A percentile compares a stretch with the other conserved stretches of the same genome.
Evolutionary conservation across 1,139 yeast species (phyloP).

Genomic region (Kurtzmaniella quercitrusa): DNA sequence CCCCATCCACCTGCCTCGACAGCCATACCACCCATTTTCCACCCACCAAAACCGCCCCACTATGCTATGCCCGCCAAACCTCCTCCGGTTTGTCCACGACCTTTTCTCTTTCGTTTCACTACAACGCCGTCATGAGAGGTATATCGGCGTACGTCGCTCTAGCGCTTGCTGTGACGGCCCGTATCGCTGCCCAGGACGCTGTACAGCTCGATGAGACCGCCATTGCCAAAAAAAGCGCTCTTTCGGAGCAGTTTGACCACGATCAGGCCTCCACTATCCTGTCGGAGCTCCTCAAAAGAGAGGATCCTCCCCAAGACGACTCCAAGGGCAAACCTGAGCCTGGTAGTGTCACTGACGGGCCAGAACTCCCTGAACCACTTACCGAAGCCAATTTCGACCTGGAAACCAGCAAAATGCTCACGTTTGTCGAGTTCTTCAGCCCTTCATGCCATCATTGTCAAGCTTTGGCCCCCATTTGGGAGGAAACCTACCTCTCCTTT

Average conservation of each 20-base stretch:
- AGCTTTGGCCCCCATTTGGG: slow-evolving; percentile 62
- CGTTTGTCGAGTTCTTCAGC: slow-evolving; percentile 62
- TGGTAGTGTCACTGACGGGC: not conserved
- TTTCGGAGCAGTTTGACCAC: not conserved
- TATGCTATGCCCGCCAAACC: no score
- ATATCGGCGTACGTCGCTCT: not conserved
- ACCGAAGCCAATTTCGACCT: slow-evolving; percentile 38
- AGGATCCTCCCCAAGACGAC: not conserved
- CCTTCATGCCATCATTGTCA: slow-evolving; percentile 73
- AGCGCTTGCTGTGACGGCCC: not conserved
- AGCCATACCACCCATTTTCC: no score
- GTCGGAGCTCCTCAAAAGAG: not conserved
- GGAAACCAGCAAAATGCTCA: slow-evolving; percentile 41
- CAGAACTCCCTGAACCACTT: slow-evolving; percentile 22
- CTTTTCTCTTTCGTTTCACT: not conserved
- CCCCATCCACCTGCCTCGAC: no score
- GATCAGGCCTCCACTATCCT: not conserved
- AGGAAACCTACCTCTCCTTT: slow-evolving; percentile 45
- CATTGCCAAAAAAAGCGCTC: not conserved
- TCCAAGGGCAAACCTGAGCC: not conserved
- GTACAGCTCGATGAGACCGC: not conserved
- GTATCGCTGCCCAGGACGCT: not conserved
- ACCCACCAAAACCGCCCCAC: no score
- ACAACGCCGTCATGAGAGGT: not conserved
- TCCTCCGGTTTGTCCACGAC: not conserved